Base-by-base conservation (phyloP, 768 basidiomycete species). In the Collybiopsis luxurians region DNA sequence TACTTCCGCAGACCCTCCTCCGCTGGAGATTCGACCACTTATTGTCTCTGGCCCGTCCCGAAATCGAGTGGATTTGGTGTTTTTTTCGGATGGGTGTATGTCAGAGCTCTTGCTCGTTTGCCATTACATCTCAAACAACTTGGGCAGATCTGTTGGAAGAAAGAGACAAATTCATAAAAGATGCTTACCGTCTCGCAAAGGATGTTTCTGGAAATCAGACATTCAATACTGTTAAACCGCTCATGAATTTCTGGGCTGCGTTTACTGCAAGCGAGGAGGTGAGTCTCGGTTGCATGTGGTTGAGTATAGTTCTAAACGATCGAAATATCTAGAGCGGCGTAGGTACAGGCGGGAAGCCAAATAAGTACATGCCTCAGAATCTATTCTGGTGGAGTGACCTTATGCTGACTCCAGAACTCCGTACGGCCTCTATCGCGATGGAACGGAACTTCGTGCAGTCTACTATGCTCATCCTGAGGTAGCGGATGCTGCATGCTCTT, bases 181-280 rank as follows among this genome's bases (percentile, higher is more conserved):
- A 92, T 61, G 87, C 88, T 2, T 67, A 68, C 50, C 78, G 85
- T 27, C 80, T 92, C 10, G 90, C 87, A 0, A 65, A 78, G 44
- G 90, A 89, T 64, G 75, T 92, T 31, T 84, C 89, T 2, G 70
- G 77, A 27, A 90, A 90, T 63, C 85, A 89, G 60, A 90, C 90
- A 0, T 91, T 90, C 67, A 78, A 85, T 59, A 85, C 87, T 0
- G 89, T 92, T 19, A 81, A 80, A 61, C 88, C 89, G 2, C 71
- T 91, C 45, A 70, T 92, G 60, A 92, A 91, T 65, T 89, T 91
- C 61, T 92, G 88, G 87, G 89, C 86, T 4, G 87, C 86, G 0
- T 91, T 89, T 61, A 75, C 86, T 19, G 84, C 90, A 0, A 91
- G 90, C 66, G 78, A 78, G 58, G 87, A 90, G 77, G 90, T 87